Conservation (phyloP, 1,284 basidiomycete genomes). For the Cryptococcus neoformans region DNA sequence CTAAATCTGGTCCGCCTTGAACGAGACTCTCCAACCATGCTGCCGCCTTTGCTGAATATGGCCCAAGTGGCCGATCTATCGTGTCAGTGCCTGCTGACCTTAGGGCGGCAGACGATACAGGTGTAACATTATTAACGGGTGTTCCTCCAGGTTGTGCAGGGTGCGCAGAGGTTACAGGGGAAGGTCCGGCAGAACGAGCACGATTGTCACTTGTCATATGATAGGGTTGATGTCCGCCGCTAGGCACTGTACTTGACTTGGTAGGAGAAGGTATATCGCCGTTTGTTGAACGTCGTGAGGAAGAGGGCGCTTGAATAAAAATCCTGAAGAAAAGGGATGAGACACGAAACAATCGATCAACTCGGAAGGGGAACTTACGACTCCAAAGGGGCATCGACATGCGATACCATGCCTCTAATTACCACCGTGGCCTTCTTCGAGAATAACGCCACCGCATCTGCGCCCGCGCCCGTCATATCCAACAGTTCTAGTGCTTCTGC, state of each 20-base stretch:
- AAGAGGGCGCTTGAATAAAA: too few species aligned
- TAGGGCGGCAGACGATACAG: neutral
- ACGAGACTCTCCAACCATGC: conserved; percentile 35
- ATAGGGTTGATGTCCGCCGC: too few species aligned
- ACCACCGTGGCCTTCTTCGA: conserved; percentile 30
- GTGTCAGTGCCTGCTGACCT: neutral
- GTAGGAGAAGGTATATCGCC: neutral
- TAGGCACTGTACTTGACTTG: neutral
- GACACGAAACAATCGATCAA: neutral
- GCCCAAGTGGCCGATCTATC: neutral
- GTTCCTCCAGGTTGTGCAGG: neutral
- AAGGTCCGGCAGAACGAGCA: too few species aligned
- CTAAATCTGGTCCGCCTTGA: conserved; percentile 26
- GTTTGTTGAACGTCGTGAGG: too few species aligned
- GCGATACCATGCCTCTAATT: conserved; percentile 24
- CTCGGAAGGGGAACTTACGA: conserved; percentile 5
- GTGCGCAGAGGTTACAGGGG: too few species aligned
- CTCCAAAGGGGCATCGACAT: conserved; percentile 13
- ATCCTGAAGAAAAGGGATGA: neutral
- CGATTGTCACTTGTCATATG: too few species aligned
- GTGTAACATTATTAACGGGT: neutral
- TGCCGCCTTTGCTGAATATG: conserved; percentile 10
- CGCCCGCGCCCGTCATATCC: conserved; percentile 30
- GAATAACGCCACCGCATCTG: conserved; percentile 11
- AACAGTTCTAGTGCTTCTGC: conserved; percentile 40